phyloP scores from a whole-genome alignment of 192 early-diverging fungal species.

The Umbelopsis vinacea region DNA sequence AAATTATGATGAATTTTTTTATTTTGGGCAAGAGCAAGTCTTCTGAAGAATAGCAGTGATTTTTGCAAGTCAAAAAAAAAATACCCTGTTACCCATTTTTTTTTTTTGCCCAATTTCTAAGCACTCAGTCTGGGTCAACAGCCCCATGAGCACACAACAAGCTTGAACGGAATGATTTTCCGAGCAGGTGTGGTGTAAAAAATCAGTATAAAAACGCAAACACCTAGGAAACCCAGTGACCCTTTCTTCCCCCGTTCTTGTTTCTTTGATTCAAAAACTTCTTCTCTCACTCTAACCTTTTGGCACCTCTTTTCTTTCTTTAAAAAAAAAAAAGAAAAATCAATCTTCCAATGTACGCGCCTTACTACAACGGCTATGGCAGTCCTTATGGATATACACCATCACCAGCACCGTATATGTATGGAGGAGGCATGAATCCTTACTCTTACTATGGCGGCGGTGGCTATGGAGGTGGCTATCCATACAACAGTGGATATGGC shows the following conservation, averaged over 20 bases:
- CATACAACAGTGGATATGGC: constrained; percentile 1
- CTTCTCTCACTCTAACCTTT: neutral
- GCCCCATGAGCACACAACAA: constrained; percentile 15
- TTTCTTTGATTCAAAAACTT: neutral
- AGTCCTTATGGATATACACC: constrained; percentile 13
- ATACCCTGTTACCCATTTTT: neutral
- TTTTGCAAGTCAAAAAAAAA: neutral
- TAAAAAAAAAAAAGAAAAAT: neutral
- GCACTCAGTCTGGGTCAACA: too few relatives aligned
- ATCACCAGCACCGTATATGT: constrained; percentile 18
- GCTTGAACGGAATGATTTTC: constrained; percentile 11
- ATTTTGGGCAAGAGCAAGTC: too few relatives aligned
- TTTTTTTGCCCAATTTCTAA: neutral
- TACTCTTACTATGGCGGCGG: neutral
- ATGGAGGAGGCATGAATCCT: constrained; percentile 20
- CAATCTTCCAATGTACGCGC: constrained; percentile 8
- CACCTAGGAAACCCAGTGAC: neutral
- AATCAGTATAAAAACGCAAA: constrained; percentile 6
- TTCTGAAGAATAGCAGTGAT: too few relatives aligned
- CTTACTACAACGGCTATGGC: constrained; percentile 15
- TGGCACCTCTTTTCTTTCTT: neutral
- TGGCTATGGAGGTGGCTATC: constrained; percentile 1
- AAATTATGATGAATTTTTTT: too few relatives aligned
- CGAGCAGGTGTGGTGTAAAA: neutral
- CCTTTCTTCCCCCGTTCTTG: constrained; percentile 8